A percentile compares a stretch with the other conserved stretches of the same genome.
phyloP scores from a whole-genome alignment of 768 basidiomycete species.

The Hygrophoropsis aurantiaca region DNA sequence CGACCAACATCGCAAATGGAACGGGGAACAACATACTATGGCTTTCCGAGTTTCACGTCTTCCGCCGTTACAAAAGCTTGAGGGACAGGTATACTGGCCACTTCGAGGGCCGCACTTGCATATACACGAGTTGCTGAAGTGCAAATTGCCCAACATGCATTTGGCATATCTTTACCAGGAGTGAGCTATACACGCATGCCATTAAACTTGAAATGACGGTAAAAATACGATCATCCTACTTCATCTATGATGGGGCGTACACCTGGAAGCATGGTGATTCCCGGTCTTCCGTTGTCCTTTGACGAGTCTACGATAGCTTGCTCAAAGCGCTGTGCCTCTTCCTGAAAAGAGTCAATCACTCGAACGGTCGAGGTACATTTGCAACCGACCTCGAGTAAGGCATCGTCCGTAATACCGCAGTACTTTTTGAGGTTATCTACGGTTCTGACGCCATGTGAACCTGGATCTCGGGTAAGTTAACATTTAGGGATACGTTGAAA shows the following conservation, averaged over 20 bases:
- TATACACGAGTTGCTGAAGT: slow-evolving; percentile 82
- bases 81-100: slow-evolving; percentile 66
- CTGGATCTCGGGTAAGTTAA: slow-evolving; percentile 30
- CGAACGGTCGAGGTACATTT: not conserved
- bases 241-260: slow-evolving; percentile 57
- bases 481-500: not conserved
- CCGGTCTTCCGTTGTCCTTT: slow-evolving; percentile 48
- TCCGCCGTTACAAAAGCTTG: slow-evolving; percentile 82
- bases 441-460: slow-evolving; percentile 81
- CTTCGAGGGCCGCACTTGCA: slow-evolving; percentile 66
- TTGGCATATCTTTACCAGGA: slow-evolving; percentile 35
- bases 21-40: slow-evolving; percentile 51
- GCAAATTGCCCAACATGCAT: slow-evolving; percentile 83
- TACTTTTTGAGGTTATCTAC: slow-evolving; percentile 74
- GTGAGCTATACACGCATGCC: slow-evolving; percentile 21
- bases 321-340: slow-evolving; percentile 78
- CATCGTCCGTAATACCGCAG: slow-evolving; percentile 67
- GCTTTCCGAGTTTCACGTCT: slow-evolving; percentile 82
- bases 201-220: not conserved
- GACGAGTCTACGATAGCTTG: slow-evolving; percentile 69
- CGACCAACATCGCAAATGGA: slow-evolving; percentile 2
- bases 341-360: slow-evolving; percentile 36
- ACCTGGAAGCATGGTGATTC: slow-evolving; percentile 76
- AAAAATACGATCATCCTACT: slow-evolving; percentile 34
- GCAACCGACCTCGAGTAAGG: slow-evolving; percentile 60